Percentiles rank a stretch among this genome's conserved stretches.
Conservation (phyloP, 1,139 yeast species). For the Pneumocystis jirovecii region DNA sequence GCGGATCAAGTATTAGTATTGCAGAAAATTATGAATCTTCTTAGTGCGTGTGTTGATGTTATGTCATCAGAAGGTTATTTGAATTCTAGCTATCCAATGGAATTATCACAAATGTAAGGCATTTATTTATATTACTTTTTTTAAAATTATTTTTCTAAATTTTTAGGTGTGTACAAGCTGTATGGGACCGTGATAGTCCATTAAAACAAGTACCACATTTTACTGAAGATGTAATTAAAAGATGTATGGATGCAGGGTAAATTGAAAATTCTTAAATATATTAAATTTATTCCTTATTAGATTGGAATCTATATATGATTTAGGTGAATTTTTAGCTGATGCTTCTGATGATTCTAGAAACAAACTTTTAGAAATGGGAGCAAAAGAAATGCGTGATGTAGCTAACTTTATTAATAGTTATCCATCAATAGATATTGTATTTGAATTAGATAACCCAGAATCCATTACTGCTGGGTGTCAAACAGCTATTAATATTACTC, state of each 20-base stretch:
- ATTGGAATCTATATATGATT: slow-evolving; percentile 64
- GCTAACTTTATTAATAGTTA: slow-evolving; percentile 82
- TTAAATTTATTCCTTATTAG: slow-evolving; percentile 20
- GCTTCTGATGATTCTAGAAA: slow-evolving; percentile 63
- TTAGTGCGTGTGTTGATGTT: slow-evolving; percentile 59
- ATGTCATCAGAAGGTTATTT: slow-evolving; percentile 68
- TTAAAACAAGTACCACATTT: slow-evolving; percentile 71
- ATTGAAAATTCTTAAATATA: slow-evolving; percentile 4
- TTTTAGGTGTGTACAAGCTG: slow-evolving; percentile 46
- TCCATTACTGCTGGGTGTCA: slow-evolving; percentile 34
- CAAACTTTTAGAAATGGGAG: slow-evolving; percentile 40
- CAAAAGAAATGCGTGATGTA: slow-evolving; percentile 39
- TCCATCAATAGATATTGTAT: slow-evolving; percentile 69
- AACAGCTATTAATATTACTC: slow-evolving; percentile 34
- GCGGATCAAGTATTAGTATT: slow-evolving; percentile 44
- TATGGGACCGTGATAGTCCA: slow-evolving; percentile 72
- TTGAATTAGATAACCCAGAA: slow-evolving; percentile 30
- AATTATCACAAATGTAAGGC: slow-evolving; percentile 57
- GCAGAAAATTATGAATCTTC: slow-evolving; percentile 34
- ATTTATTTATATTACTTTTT: neutral
- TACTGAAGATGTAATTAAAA: slow-evolving; percentile 36
- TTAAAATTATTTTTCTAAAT: neutral
- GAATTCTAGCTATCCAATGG: slow-evolving; percentile 73
- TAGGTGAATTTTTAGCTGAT: slow-evolving; percentile 37
- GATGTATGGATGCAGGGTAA: slow-evolving; percentile 34